Evolutionary conservation across 176 grass and related monocot genomes (phyloP), one percentile per base, ranked within the genome.

Genomic region (Olyra latifolia): DNA sequence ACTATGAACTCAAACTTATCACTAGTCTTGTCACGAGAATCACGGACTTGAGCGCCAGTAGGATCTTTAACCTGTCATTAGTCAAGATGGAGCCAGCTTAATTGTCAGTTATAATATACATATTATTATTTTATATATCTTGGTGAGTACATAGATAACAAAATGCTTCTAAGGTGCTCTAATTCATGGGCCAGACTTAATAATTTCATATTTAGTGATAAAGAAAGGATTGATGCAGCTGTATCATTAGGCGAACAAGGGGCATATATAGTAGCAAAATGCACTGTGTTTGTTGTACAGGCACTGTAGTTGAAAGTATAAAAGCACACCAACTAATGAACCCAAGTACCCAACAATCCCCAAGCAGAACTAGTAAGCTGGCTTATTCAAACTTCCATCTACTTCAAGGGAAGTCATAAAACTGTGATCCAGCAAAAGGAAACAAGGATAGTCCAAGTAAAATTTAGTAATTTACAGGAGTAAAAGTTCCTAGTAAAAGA

Each of bases 1-100:
- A 91, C 97, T 80, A 99, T 88, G 82, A 93, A 96, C 68, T 99
- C 93, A 88, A 99, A 93, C 57, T 96, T 99, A 72, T 93, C 93
- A 59, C 90, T 99, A 19, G 62, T 95, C 76, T 98, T 98, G 71
- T 95, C 90, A 40, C 88, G 84, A 55, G 88, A 93, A 70, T 98
- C 95, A 10, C 24, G 90, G 58, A 98, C 77, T 87, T 98, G 95
- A 69, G 48, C 48, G 8, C 90, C 92, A 67, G 57, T 85, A 47
- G 95, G 79, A 80, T 95, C 92, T 84, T 98, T 95, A 73, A 95
- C 92, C 90, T 98, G 72, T 58, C 42, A 86, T 58, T 77, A 53
- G 12, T 38, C 59, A 78, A 78, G 19, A 81, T 65, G n/a, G 57
- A 44, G 40, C 13, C 42, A 74, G 42, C 35, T 77, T 53, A 45